Base-by-base conservation (phyloP, 805 yeast genomes). In the Scheffersomyces stipitis region DNA sequence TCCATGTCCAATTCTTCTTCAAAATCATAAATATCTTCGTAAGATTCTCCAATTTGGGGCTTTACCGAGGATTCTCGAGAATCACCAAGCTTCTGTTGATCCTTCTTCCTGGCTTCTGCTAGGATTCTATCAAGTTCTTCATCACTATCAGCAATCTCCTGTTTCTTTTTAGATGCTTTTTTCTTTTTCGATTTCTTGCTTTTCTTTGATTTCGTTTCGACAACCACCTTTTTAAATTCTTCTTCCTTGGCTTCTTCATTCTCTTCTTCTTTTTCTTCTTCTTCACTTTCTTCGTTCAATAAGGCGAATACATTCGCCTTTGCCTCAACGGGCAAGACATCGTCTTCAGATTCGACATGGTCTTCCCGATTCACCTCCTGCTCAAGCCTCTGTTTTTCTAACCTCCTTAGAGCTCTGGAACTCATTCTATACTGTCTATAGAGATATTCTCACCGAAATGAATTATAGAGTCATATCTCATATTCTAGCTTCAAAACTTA, bases 51-150 rank as follows among this genome's bases (percentile, higher is more conserved):
- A 6, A 31, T 15, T 17, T 26, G 15, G 15, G 24, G 26, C 12
- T 17, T 13, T 13, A 15, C 20, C 27, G 36, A 18, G 9, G 16
- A 4, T 26, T 29, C 29, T 31, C 30, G 15, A 13, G 30, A 23
- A 33, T 38, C 36, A 27, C 59, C 37, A 63, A 61, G 34, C 26
- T 39, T 36, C 4, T 32, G 34, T 15, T 44, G 41, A 38, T 66
- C 68, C 37, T 52, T 49, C 17, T 48, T 38, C 27, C 53, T 57
- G 20, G 56, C 59, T 36, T 79, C 76, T 14, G 64, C 71, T 3
- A 83, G 54, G 3, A 81, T 62, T 41, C 62, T 62, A 54, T 81
- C 86, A 17, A 83, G 59, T 23, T 80, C 86, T 5, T 76, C 81
- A 45, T 79, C 83, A 40, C 71, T 69, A n/a, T 64, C 60, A 2